phyloP scores from a whole-genome alignment of 2,329 filamentous ascomycete genomes.

The Dothideomycetidae sp. region DNA sequence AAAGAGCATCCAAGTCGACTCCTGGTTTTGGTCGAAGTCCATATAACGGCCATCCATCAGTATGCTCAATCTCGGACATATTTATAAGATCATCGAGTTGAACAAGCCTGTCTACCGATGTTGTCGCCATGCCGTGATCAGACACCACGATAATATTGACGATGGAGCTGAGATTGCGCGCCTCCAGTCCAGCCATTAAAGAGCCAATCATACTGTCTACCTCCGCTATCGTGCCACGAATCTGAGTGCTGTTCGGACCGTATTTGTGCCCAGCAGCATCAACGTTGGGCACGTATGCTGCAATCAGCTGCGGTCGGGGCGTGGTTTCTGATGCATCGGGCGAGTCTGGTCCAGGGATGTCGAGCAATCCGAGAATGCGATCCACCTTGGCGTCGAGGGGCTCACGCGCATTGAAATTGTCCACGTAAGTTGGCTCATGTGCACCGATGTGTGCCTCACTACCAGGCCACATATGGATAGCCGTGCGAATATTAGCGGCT shows the following conservation, averaged over 20 bases:
- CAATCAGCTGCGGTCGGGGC: slow-evolving; percentile 75
- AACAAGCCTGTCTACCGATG: slow-evolving; percentile 61
- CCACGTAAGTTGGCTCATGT: slow-evolving; percentile 65
- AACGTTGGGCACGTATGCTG: slow-evolving; percentile 87
- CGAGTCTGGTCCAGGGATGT: slow-evolving; percentile 59
- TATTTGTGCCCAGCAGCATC: slow-evolving; percentile 76
- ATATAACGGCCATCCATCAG: slow-evolving; percentile 87
- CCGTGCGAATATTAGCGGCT: slow-evolving; percentile 59
- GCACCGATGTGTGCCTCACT: slow-evolving; percentile 72
- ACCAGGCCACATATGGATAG: slow-evolving; percentile 97
- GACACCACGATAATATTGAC: slow-evolving; percentile 95
- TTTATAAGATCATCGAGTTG: slow-evolving; percentile 86
- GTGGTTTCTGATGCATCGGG: slow-evolving; percentile 28
- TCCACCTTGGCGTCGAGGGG: slow-evolving; percentile 59
- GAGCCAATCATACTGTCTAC: slow-evolving; percentile 71
- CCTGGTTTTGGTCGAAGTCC: slow-evolving; percentile 68
- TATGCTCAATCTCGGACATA: slow-evolving; percentile 59
- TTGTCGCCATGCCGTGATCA: slow-evolving; percentile 97
- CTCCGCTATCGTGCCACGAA: slow-evolving; percentile 58
- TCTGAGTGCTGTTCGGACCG: slow-evolving; percentile 91
- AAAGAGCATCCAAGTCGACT: slow-evolving; percentile 50
- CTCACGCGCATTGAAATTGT: slow-evolving; percentile 73
- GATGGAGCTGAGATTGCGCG: slow-evolving; percentile 71
- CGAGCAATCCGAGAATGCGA: slow-evolving; percentile 68
- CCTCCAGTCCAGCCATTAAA: slow-evolving; percentile 61